A percentile compares a stretch with the other conserved stretches of the same genome.
Conservation (phyloP, 345 rosid genomes). For the Sisymbrium altissimum region DNA sequence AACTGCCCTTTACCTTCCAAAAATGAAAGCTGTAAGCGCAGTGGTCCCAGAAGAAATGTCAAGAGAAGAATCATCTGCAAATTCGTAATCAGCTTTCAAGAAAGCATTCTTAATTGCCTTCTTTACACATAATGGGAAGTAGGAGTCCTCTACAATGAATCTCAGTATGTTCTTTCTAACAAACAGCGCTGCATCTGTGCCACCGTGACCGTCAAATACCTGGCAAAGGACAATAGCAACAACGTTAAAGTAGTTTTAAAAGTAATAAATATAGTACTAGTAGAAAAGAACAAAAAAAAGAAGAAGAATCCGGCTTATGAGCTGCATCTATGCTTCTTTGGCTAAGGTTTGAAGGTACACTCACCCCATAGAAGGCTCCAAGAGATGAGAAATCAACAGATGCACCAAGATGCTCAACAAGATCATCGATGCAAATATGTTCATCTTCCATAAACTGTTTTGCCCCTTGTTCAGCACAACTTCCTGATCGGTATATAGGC, state of each 20-base stretch:
- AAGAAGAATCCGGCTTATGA: neutral
- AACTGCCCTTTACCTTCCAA: conserved; percentile 57
- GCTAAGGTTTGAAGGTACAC: conserved; percentile 23
- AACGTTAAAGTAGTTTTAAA: neutral
- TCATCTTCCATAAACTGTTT: conserved; percentile 96
- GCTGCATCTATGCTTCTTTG: neutral
- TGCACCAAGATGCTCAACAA: conserved; percentile 53
- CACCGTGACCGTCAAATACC: conserved; percentile 99
- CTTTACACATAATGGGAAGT: conserved; percentile 70
- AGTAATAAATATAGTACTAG: neutral
- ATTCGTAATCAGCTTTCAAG: conserved; percentile 81
- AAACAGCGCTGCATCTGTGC: conserved; percentile 87
- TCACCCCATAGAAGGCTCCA: conserved; percentile 96
- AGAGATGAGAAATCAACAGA: conserved; percentile 50
- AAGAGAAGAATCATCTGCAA: conserved; percentile 78
- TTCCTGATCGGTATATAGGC: conserved; percentile 79
- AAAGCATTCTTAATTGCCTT: conserved; percentile 81
- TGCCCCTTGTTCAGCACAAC: conserved; percentile 90
- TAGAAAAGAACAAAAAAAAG: neutral
- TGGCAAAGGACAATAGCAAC: conserved; percentile 34
- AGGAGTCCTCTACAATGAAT: conserved; percentile 76
- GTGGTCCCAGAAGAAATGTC: conserved; percentile 98
- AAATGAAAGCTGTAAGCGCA: conserved; percentile 71
- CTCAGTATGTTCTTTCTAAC: conserved; percentile 66
- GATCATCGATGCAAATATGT: conserved; percentile 84